These are phyloP conservation scores for Daldinia caldariorum DNA, from an alignment of 495 filamentous ascomycete species.

Conservation along the genomic window DNA sequence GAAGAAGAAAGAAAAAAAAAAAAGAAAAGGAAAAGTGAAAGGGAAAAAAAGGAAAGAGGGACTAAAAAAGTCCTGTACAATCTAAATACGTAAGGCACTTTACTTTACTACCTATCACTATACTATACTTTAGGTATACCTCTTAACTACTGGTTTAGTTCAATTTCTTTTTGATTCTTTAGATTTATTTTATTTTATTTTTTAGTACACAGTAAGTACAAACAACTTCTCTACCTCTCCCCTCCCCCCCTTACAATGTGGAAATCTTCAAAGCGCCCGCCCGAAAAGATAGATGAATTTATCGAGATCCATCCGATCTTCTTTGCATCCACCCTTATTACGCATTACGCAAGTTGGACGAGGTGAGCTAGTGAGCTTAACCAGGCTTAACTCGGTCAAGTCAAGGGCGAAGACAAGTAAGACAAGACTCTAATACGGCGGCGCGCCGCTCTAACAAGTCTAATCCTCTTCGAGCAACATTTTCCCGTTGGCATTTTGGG, in stretches of 20 bases:
- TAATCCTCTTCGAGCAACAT: constrained; percentile 31
- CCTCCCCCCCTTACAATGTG: not conserved
- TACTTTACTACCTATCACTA: not conserved
- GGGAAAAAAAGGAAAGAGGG: not conserved
- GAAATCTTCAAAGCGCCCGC: constrained; percentile 8
- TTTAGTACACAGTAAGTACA: not conserved
- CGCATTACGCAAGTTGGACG: constrained; percentile 4
- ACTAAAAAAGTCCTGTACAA: not conserved
- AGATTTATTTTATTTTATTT: too few species aligned
- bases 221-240: not conserved
- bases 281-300: not conserved
- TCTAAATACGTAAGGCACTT: constrained; percentile 11
- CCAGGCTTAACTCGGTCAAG: constrained; percentile 25
- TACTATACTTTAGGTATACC: too few species aligned
- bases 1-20: not conserved
- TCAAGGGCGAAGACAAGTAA: constrained; percentile 33
- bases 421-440: constrained; percentile 26
- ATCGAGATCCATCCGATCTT: constrained; percentile 24
- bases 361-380: not conserved
- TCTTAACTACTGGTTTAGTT: not conserved
- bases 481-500: constrained; percentile 30
- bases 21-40: not conserved
- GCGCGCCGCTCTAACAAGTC: constrained; percentile 19
- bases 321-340: constrained; percentile 9
- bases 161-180: not conserved